A percentile compares a stretch with the other conserved stretches of the same genome.
phyloP scores from a whole-genome alignment of 495 filamentous ascomycete species.

The Aspergillus biplanus region DNA sequence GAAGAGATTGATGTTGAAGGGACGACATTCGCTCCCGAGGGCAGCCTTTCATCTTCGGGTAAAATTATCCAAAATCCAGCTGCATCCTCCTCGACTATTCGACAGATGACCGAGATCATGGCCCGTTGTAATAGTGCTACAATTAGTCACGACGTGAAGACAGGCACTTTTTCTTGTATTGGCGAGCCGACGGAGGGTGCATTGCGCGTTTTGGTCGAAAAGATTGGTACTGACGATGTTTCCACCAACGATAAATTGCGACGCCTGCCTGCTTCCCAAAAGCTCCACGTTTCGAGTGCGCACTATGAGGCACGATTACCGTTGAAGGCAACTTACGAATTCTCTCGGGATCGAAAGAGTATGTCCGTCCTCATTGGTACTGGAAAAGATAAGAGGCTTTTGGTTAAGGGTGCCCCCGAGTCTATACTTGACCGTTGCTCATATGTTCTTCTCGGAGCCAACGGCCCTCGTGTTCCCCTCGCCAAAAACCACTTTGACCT shows the following conservation, averaged over 20 bases:
- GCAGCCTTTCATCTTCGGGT: constrained; percentile 68
- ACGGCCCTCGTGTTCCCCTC: constrained; percentile 75
- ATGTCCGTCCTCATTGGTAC: constrained; percentile 93
- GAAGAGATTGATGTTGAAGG: constrained; percentile 93
- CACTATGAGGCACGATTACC: constrained; percentile 79
- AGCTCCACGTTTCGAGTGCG: constrained; percentile 76
- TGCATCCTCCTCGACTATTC: constrained; percentile 74
- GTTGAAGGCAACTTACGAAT: constrained; percentile 88
- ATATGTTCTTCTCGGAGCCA: constrained; percentile 69
- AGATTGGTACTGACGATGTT: constrained; percentile 75
- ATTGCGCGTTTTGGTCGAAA: constrained; percentile 87
- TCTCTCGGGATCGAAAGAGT: constrained; percentile 97
- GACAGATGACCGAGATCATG: constrained; percentile 82
- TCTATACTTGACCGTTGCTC: constrained; percentile 91
- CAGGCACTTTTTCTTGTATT: constrained; percentile 75
- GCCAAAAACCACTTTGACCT: constrained; percentile 66
- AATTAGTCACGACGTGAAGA: constrained; percentile 79
- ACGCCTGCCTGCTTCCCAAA: constrained; percentile 54
- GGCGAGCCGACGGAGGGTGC: constrained; percentile 97
- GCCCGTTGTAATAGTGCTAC: constrained; percentile 89
- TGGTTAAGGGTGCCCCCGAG: constrained; percentile 97
- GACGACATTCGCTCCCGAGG: constrained; percentile 88
- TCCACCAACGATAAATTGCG: constrained; percentile 58
- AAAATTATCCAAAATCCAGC: constrained; percentile 70
- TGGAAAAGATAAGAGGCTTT: constrained; percentile 70